phyloP scores from a whole-genome alignment of 805 yeast species.

The Suhomyces sp. region DNA sequence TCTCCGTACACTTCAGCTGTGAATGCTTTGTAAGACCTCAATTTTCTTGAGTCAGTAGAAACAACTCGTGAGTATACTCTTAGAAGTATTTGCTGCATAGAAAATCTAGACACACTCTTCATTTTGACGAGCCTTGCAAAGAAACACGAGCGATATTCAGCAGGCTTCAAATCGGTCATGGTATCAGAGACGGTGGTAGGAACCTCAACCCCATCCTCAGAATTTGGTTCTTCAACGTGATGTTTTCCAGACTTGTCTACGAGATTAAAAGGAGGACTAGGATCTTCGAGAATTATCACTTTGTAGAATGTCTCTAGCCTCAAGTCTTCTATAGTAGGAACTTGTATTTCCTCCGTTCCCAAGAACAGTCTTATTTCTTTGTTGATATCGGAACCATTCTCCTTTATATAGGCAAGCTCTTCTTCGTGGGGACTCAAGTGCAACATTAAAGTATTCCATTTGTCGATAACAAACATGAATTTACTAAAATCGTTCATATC shows the following conservation, averaged over 20 bases:
- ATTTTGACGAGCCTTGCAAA: constrained; percentile 19
- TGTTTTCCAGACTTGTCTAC: neutral
- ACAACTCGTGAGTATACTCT: constrained; percentile 76
- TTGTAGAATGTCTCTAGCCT: constrained; percentile 18
- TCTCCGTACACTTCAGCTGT: constrained; percentile 92
- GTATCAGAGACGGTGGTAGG: constrained; percentile 1
- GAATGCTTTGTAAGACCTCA: constrained; percentile 76
- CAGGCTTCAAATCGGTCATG: constrained; percentile 15
- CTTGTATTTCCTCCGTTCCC: constrained; percentile 10
- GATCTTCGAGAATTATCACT: constrained; percentile 11
- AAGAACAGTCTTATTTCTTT: constrained; percentile 19
- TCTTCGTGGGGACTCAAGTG: constrained; percentile 31
- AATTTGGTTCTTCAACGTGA: neutral
- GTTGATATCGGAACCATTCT: constrained; percentile 20
- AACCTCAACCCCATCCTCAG: constrained; percentile 3
- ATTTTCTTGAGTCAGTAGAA: constrained; percentile 63
- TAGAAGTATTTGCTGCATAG: constrained; percentile 64
- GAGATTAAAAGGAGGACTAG: constrained; percentile 11
- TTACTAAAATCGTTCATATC: constrained; percentile 31
- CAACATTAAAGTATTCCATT: constrained; percentile 41
- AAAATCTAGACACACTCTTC: constrained; percentile 25
- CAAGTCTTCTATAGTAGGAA: constrained; percentile 17
- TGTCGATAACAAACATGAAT: constrained; percentile 38
- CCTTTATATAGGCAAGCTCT: constrained; percentile 8
- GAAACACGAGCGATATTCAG: constrained; percentile 18